Conservation (phyloP, 495 filamentous ascomycete species). For the Lentithecium fluviatile region DNA sequence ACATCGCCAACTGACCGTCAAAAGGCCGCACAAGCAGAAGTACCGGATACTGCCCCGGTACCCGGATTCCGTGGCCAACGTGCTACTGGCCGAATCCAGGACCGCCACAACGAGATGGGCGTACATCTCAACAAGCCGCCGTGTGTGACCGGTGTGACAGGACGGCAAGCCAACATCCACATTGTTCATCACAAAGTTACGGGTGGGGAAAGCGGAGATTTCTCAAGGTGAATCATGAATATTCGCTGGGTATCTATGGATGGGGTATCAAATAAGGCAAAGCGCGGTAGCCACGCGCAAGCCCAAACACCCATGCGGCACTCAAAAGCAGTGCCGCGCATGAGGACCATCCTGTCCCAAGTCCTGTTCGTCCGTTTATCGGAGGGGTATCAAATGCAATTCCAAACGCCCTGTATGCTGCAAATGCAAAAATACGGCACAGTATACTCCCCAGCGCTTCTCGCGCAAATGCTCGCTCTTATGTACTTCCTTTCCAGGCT, state of each 20-base stretch:
- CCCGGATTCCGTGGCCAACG: too few species aligned
- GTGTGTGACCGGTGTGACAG: constrained; percentile 20
- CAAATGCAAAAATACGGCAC: constrained; percentile 20
- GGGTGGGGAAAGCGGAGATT: not conserved
- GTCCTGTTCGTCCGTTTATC: constrained; percentile 17
- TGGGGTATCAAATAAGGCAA: constrained; percentile 29
- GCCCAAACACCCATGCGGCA: constrained; percentile 15
- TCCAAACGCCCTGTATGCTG: constrained; percentile 1
- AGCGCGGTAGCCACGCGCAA: constrained; percentile 27
- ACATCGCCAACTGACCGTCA: too few species aligned
- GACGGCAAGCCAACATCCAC: not conserved
- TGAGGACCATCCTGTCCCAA: constrained; percentile 5
- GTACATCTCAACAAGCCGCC: constrained; percentile 20
- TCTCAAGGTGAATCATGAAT: constrained; percentile 13
- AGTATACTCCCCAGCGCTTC: not conserved
- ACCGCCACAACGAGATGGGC: constrained; percentile 3
- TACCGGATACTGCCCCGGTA: too few species aligned
- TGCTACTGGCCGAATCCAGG: too few species aligned
- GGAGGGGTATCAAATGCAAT: constrained; percentile 28
- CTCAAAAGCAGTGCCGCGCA: constrained; percentile 10
- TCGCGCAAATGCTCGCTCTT: not conserved
- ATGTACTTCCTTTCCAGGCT: not conserved
- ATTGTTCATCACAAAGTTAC: constrained; percentile 1
- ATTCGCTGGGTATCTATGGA: constrained; percentile 25
- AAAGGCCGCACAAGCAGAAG: too few species aligned